phyloP scores from a whole-genome alignment of 805 yeast genomes.

The Torulaspora maleeae region DNA sequence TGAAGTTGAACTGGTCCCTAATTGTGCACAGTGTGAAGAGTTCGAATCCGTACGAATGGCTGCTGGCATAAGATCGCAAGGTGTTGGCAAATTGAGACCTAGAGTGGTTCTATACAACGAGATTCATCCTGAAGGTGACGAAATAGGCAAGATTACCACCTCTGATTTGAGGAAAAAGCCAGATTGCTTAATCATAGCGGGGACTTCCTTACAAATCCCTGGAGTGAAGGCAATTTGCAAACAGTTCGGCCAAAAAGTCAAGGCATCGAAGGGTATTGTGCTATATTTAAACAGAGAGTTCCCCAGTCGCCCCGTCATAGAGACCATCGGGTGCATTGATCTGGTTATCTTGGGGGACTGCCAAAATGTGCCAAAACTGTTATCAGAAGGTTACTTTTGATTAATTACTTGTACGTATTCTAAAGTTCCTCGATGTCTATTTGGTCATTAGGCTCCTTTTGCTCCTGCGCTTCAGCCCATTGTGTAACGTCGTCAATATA shows the following conservation, averaged over 20 bases:
- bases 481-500: conserved; percentile 96
- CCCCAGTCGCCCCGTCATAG: conserved; percentile 48
- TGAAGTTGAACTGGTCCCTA: conserved; percentile 37
- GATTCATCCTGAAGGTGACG: conserved; percentile 81
- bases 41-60: conserved; percentile 50
- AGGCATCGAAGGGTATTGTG: conserved; percentile 52
- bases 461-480: conserved; percentile 96
- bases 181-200: conserved; percentile 76
- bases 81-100: conserved; percentile 57
- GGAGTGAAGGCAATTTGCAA: conserved; percentile 60
- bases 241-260: conserved; percentile 56
- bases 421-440: conserved; percentile 57
- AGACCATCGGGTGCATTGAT: conserved; percentile 50
- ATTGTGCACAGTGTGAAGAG: conserved; percentile 64
- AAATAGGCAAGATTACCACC: conserved; percentile 71
- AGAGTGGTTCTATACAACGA: conserved; percentile 69
- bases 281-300: conserved; percentile 58
- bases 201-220: conserved; percentile 80
- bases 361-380: conserved; percentile 44
- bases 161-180: conserved; percentile 60
- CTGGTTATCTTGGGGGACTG: conserved; percentile 62
- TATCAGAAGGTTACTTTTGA: conserved; percentile 4
- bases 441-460: conserved; percentile 88
- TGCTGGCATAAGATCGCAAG: conserved; percentile 64
- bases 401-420: background rate